Percentiles rank a stretch among this genome's conserved stretches.
Evolutionary conservation across 2,329 filamentous ascomycete species (phyloP).

Genomic region (Xylariales sp.): DNA sequence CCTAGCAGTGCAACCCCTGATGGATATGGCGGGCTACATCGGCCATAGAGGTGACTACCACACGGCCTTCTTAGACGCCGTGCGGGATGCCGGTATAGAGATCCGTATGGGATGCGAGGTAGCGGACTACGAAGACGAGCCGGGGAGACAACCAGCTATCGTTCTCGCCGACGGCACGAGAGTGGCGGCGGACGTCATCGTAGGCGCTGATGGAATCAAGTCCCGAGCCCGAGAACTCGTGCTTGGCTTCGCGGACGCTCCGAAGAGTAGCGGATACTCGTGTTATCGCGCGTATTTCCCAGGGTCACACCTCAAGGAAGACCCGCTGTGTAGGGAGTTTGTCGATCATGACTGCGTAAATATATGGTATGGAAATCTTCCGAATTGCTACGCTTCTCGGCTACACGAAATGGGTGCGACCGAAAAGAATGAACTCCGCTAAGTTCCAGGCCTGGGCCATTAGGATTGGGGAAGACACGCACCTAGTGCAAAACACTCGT

Average conservation of each 20-base stretch:
- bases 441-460: slow-evolving; percentile 7
- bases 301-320: slow-evolving; percentile 51
- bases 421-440: slow-evolving; percentile 10
- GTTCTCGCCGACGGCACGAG: slow-evolving; percentile 51
- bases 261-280: slow-evolving; percentile 64
- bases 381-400: background rate
- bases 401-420: background rate
- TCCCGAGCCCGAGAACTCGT: slow-evolving; percentile 61
- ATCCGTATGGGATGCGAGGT: slow-evolving; percentile 56
- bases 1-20: slow-evolving; percentile 59
- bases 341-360: slow-evolving; percentile 58
- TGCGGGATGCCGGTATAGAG: slow-evolving; percentile 54
- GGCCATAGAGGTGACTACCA: slow-evolving; percentile 59
- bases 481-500: slow-evolving; percentile 57
- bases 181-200: slow-evolving; percentile 59
- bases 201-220: slow-evolving; percentile 65
- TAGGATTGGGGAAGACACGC: slow-evolving; percentile 57
- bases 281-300: slow-evolving; percentile 63
- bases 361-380: slow-evolving; percentile 50
- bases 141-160: slow-evolving; percentile 45
- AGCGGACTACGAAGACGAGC: slow-evolving; percentile 52
- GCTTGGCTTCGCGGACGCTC: slow-evolving; percentile 63
- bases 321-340: slow-evolving; percentile 54
- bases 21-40: slow-evolving; percentile 63
- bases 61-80: slow-evolving; percentile 55